Conservation (phyloP, 139 green algal genomes). For the Zygnema cylindricum region DNA sequence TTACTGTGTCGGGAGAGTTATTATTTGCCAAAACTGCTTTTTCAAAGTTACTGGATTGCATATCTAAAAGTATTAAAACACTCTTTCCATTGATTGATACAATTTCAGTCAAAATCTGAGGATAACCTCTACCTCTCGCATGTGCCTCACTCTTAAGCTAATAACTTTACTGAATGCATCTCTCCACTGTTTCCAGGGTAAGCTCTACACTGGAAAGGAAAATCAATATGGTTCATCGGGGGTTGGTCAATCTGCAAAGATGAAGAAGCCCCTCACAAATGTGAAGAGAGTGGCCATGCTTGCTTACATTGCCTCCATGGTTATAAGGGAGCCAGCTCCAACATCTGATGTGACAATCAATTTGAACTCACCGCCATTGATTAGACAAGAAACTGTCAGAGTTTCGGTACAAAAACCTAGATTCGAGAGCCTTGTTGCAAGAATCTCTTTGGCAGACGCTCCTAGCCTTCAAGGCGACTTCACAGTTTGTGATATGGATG, state of each 20-base stretch:
- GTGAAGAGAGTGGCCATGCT: neutral
- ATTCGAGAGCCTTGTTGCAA: neutral
- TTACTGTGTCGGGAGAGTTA: too few relatives aligned
- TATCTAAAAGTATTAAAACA: too few relatives aligned
- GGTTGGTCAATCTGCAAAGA: neutral
- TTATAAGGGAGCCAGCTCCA: neutral
- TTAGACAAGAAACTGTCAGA: neutral
- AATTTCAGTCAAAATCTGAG: too few relatives aligned
- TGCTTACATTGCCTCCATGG: neutral
- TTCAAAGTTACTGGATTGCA: too few relatives aligned
- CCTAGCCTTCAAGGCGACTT: neutral
- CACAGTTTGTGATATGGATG: neutral
- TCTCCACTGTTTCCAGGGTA: too few relatives aligned
- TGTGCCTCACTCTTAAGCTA: too few relatives aligned
- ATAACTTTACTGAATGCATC: too few relatives aligned
- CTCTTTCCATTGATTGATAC: too few relatives aligned
- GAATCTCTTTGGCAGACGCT: neutral
- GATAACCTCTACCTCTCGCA: too few relatives aligned
- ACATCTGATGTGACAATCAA: neutral
- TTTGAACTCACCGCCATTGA: neutral
- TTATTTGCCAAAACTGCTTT: too few relatives aligned
- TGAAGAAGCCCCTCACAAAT: neutral
- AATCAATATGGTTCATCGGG: neutral
- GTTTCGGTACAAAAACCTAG: neutral
- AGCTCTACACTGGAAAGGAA: neutral